Evolutionary conservation across 2,329 filamentous ascomycete genomes (phyloP), one percentile per base, ranked within the genome.

Genomic region (Cadophora sp.): DNA sequence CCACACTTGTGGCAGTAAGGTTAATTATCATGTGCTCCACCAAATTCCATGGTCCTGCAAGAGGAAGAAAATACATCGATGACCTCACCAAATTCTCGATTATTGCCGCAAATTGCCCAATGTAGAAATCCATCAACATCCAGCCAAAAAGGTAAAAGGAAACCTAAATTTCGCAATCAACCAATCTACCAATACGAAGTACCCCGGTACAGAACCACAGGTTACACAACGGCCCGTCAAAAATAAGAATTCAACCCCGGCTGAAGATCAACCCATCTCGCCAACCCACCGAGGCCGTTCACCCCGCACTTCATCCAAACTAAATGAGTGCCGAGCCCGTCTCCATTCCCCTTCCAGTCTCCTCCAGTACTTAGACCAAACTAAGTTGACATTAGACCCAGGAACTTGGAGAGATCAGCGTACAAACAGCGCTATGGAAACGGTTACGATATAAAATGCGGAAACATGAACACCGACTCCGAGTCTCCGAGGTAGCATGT

Each of bases 341-440:
- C 41, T 7, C 41, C 22, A 47, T 33, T 2, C 58, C 22, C 48
- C 24, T 47, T 47, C 18, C 1, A 20, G 55, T 41, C 14, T 18
- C 3, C 33, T 13, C 13, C 6, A 16, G 6, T 1, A 13, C 3
- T 58, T 27, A 24, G 20, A 43, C 27, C n/a, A 41, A 41, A 11
- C 41, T 41, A 11, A 33, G 14, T 43, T 41, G 16, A 3, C 30
- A 36, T 5, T 55, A 36, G 11, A 39, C 39, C 22, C 53, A 39
- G 53, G 33, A 41, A 39, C 53, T 24, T 36, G 20, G 20, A 33
- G n/a, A 58, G 55, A 58, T 58, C 55, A 18, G 55, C n/a, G n/a
- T n/a, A n/a, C 33, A 39, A 43, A 39, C 6, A 6, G 33, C 33
- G 53, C 55, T 58, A 53, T 39, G 20, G 9, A 16, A 27, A 14